These are phyloP conservation scores for Potentilla sterilis DNA, from an alignment of 306 rosid genomes.

Conservation along the genomic window DNA sequence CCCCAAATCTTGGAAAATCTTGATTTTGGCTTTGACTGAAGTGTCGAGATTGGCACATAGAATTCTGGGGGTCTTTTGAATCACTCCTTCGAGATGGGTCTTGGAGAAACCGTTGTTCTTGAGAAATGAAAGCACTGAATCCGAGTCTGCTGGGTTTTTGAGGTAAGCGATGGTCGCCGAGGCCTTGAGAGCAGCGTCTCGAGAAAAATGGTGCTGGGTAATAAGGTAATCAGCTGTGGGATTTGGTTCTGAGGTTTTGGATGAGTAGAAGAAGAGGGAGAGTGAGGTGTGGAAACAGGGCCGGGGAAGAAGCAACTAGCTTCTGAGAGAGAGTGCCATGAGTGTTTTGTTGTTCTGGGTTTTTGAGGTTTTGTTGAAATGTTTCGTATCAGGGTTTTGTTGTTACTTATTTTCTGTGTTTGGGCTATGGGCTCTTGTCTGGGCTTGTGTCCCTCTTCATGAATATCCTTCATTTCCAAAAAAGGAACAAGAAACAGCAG, in stretches of 20 bases:
- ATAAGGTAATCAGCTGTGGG: conserved; percentile 25
- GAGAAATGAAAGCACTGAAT: conserved; percentile 26
- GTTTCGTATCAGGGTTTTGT: too few relatives aligned
- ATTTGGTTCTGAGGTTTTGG: conserved; percentile 4
- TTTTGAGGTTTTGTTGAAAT: too few relatives aligned
- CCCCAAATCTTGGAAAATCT: conserved; percentile 35
- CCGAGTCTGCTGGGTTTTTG: conserved; percentile 17
- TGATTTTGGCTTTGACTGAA: conserved; percentile 34
- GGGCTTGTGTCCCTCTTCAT: too few relatives aligned
- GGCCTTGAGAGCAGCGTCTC: conserved; percentile 28
- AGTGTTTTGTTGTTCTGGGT: not conserved
- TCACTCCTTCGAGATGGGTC: conserved; percentile 29
- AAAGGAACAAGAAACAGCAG: too few relatives aligned
- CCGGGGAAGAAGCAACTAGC: not conserved
- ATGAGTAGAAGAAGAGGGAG: conserved; percentile 19
- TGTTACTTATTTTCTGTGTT: too few relatives aligned
- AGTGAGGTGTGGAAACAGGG: conserved; percentile 14
- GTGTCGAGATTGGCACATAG: conserved; percentile 23
- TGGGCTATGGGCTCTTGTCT: too few relatives aligned
- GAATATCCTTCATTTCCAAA: too few relatives aligned
- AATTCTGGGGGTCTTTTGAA: conserved; percentile 13
- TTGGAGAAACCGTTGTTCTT: conserved; percentile 28
- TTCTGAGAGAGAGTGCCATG: conserved; percentile 7
- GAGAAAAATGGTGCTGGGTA: conserved; percentile 32
- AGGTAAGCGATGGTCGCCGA: conserved; percentile 13